Evolutionary conservation across 1,284 basidiomycete genomes (phyloP).

Genomic region (Omphalotus olearius): DNA sequence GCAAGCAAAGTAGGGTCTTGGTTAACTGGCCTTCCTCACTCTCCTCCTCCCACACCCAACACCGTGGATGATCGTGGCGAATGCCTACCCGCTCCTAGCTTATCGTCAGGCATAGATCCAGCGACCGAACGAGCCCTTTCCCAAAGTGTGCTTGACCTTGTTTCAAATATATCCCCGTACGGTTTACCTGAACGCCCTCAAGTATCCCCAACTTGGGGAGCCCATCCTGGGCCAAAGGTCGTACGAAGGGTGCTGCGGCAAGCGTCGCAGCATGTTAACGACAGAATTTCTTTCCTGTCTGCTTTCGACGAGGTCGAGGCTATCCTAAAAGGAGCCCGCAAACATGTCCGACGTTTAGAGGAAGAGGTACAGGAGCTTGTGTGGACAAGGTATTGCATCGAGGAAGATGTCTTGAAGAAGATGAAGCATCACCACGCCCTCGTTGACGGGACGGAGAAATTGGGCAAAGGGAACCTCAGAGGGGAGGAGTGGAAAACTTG

Average conservation of each 20-base stretch:
- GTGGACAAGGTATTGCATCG: conserved; percentile 7
- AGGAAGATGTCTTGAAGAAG: conserved; percentile 9
- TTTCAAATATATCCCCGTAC: too few relatives aligned
- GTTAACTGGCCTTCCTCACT: too few relatives aligned
- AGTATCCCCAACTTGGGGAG: too few relatives aligned
- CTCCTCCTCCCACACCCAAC: too few relatives aligned
- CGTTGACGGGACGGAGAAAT: conserved; percentile 8
- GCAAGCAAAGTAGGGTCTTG: too few relatives aligned
- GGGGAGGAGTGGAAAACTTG: conserved; percentile 5
- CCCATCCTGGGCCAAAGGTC: background rate
- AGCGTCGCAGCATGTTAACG: background rate
- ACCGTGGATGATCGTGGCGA: too few relatives aligned
- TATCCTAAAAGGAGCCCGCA: background rate
- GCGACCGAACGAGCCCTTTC: too few relatives aligned
- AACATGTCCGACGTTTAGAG: background rate
- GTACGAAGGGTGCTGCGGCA: conserved; percentile 5
- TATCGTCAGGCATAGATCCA: too few relatives aligned
- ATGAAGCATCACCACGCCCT: conserved; percentile 4
- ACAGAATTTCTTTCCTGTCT: background rate
- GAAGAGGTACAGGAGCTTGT: conserved; percentile 5
- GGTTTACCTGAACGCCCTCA: too few relatives aligned
- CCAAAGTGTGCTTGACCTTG: too few relatives aligned
- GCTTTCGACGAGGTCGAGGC: background rate
- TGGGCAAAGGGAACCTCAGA: conserved; percentile 4
- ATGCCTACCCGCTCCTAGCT: too few relatives aligned